These are phyloP conservation scores for Lachnellula occidentalis DNA, from an alignment of 2,329 filamentous ascomycete species.

Conservation along the genomic window DNA sequence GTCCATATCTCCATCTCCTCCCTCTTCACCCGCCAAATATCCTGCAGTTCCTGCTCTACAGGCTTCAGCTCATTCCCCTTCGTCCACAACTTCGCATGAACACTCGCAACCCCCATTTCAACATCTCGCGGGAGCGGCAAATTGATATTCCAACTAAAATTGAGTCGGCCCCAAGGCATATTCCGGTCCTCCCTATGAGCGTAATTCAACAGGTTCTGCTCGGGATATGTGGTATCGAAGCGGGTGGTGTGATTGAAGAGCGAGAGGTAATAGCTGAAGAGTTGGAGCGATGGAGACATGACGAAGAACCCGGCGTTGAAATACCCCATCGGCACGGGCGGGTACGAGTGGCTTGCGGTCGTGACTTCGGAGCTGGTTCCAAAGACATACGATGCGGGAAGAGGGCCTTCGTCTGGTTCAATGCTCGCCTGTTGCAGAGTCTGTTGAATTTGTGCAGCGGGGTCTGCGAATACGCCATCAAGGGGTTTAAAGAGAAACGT, in stretches of 20 bases:
- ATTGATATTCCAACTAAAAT: conserved; percentile 37
- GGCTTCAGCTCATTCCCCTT: conserved; percentile 14
- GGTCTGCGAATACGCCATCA: conserved; percentile 33
- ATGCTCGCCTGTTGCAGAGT: neutral
- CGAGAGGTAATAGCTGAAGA: conserved; percentile 36
- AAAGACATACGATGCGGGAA: conserved; percentile 34
- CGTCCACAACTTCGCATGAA: conserved; percentile 37
- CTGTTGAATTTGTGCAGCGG: neutral
- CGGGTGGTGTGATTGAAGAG: conserved; percentile 32
- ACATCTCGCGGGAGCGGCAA: conserved; percentile 33
- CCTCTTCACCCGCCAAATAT: conserved; percentile 7
- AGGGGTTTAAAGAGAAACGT: conserved; percentile 28
- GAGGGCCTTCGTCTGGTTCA: conserved; percentile 25
- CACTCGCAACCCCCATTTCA: conserved; percentile 29
- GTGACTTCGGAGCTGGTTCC: conserved; percentile 33
- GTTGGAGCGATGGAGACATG: conserved; percentile 32
- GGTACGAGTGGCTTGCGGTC: conserved; percentile 33
- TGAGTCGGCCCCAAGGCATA: conserved; percentile 39
- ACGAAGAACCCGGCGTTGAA: conserved; percentile 40
- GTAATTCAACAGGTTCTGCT: conserved; percentile 41
- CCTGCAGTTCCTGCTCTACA: conserved; percentile 13
- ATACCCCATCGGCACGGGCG: conserved; percentile 30
- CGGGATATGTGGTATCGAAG: conserved; percentile 36
- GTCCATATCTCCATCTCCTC: conserved; percentile 15
- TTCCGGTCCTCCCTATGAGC: conserved; percentile 36